Conservation (phyloP, 1,139 yeast genomes). For the Lodderomyces pseudojiufengensis region DNA sequence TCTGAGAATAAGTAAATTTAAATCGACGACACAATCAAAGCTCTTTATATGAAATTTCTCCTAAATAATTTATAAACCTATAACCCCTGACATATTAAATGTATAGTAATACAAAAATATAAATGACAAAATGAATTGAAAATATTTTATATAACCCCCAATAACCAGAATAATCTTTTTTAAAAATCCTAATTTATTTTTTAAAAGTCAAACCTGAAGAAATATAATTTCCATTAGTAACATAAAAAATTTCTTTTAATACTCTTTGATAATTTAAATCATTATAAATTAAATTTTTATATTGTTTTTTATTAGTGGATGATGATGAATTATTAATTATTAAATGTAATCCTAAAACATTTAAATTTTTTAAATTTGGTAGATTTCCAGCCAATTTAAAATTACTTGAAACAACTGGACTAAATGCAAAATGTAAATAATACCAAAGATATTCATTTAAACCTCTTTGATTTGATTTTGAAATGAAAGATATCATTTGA, state of each 20-base stretch:
- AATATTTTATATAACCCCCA: too few relatives aligned
- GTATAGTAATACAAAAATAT: too few relatives aligned
- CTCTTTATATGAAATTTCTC: too few relatives aligned
- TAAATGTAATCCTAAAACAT: slow-evolving; percentile 10
- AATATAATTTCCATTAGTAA: slow-evolving; percentile 8
- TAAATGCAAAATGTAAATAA: slow-evolving; percentile 10
- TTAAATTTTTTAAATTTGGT: slow-evolving; percentile 9
- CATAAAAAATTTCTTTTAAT: slow-evolving; percentile 8
- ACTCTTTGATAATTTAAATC: not conserved
- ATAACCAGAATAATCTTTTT: not conserved
- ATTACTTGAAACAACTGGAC: slow-evolving; percentile 9
- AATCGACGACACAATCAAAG: too few relatives aligned
- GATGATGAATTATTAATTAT: slow-evolving; percentile 6
- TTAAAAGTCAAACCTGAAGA: slow-evolving; percentile 7
- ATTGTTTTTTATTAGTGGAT: not conserved
- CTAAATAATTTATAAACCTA: too few relatives aligned
- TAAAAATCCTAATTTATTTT: not conserved
- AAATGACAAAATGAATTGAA: too few relatives aligned
- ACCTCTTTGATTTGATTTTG: slow-evolving; percentile 8
- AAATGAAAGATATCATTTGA: slow-evolving; percentile 8
- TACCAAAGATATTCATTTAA: slow-evolving; percentile 9
- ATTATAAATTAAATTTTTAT: too few relatives aligned
- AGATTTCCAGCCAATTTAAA: slow-evolving; percentile 9
- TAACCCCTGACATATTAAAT: too few relatives aligned
- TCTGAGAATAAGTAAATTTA: not conserved